Evolutionary conservation across 768 basidiomycete genomes (phyloP).

Genomic region (Brasilioporus rufonigricans): DNA sequence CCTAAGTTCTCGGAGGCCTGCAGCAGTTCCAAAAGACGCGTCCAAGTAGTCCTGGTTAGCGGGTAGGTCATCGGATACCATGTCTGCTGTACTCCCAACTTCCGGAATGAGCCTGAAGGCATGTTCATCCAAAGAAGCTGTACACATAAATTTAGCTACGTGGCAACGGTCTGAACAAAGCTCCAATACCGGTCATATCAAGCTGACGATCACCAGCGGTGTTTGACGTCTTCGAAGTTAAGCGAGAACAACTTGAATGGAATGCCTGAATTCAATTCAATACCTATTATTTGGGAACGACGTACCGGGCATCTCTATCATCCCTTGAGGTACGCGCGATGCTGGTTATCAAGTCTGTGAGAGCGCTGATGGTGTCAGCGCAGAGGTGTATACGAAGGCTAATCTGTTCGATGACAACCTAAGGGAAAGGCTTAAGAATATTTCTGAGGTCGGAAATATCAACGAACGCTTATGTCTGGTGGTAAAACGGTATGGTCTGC

Average conservation of each 20-base stretch:
- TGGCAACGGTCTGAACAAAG: neutral
- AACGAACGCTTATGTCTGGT: constrained; percentile 39
- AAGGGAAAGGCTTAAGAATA: neutral
- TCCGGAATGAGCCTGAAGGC: constrained; percentile 78
- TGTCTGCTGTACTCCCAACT: constrained; percentile 76
- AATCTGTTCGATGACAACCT: constrained; percentile 59
- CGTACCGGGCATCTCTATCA: constrained; percentile 27
- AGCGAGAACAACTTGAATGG: constrained; percentile 8
- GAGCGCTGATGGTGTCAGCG: constrained; percentile 68
- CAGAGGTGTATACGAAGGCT: constrained; percentile 65
- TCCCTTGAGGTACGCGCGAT: constrained; percentile 44
- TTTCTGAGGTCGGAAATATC: neutral
- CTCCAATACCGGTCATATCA: constrained; percentile 29
- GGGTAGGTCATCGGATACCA: constrained; percentile 90
- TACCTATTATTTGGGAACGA: neutral
- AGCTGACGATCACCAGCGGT: constrained; percentile 5
- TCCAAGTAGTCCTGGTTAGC: constrained; percentile 87
- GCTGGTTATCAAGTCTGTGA: constrained; percentile 56
- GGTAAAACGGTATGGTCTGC: constrained; percentile 26
- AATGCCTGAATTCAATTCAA: neutral
- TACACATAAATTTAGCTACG: constrained; percentile 2
- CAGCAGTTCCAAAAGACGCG: constrained; percentile 74
- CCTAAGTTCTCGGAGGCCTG: constrained; percentile 66
- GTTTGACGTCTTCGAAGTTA: constrained; percentile 3
- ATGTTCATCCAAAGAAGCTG: constrained; percentile 77